These are phyloP conservation scores for Gossypium stocksii DNA, from an alignment of 345 rosid species.

Conservation along the genomic window DNA sequence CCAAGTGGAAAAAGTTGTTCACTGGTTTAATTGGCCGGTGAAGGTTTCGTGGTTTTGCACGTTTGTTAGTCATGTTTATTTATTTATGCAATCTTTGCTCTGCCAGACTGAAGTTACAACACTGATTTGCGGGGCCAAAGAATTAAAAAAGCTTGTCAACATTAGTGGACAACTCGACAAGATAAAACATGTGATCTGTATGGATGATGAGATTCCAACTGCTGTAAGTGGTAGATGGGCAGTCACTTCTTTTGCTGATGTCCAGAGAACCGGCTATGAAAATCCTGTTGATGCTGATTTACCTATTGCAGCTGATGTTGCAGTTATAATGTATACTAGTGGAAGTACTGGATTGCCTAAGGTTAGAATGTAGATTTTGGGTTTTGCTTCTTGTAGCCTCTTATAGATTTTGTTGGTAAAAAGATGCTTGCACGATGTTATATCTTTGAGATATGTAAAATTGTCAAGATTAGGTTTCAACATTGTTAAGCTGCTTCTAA, in stretches of 20 bases:
- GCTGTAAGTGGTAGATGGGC: constrained; percentile 55
- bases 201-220: constrained; percentile 79
- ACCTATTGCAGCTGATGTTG: constrained; percentile 76
- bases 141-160: constrained; percentile 74
- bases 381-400: constrained; percentile 4
- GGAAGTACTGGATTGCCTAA: constrained; percentile 98
- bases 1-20: neutral
- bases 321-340: constrained; percentile 98
- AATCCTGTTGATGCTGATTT: constrained; percentile 62
- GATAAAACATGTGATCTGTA: constrained; percentile 72
- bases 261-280: constrained; percentile 67
- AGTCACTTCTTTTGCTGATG: constrained; percentile 53
- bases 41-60: neutral
- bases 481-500: neutral
- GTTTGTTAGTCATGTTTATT: neutral
- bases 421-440: neutral
- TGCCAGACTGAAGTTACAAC: constrained; percentile 90
- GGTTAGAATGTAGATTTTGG: constrained; percentile 40
- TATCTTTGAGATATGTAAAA: neutral
- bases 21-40: neutral
- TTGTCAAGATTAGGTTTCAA: neutral
- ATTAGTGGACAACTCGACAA: constrained; percentile 87
- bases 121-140: constrained; percentile 84
- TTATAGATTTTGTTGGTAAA: neutral
- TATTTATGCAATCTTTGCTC: constrained; percentile 13